Conservation (phyloP, 257 asterid genomes). For the Solanum boliviense region DNA sequence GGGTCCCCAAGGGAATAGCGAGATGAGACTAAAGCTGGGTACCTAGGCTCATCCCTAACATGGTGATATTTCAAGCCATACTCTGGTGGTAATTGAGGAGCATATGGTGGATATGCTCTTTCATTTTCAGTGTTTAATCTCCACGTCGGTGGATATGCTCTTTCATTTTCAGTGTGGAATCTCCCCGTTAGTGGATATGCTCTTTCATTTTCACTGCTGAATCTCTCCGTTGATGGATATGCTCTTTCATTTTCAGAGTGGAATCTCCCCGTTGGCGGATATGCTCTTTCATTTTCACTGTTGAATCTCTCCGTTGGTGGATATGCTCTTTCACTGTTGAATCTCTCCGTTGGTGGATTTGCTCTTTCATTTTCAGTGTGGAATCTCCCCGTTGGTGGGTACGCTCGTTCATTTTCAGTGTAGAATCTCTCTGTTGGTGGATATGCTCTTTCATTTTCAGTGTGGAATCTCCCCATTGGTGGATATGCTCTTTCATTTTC, state of each 20-base stretch:
- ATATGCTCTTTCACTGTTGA: constrained; percentile 12
- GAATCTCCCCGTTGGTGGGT: neutral
- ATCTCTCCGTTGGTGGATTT: neutral
- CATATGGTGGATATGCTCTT: constrained; percentile 17
- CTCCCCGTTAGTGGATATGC: constrained; percentile 2
- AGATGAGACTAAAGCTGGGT: constrained; percentile 37
- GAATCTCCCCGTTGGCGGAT: constrained; percentile 4
- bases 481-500: constrained; percentile 17
- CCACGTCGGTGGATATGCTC: constrained; percentile 6
- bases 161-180: constrained; percentile 13
- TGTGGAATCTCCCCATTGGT: neutral
- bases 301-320: neutral
- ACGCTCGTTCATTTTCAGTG: constrained; percentile 16
- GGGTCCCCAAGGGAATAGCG: constrained; percentile 61
- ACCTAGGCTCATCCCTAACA: constrained; percentile 14
- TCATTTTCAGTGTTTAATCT: constrained; percentile 15
- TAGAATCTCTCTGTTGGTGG: constrained; percentile 3
- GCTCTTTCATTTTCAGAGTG: constrained; percentile 18
- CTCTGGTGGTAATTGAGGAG: constrained; percentile 20
- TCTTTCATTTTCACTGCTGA: constrained; percentile 15
- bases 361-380: neutral
- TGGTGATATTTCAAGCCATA: constrained; percentile 9
- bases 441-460: constrained; percentile 15
- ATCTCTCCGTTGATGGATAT: neutral
- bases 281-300: neutral